These are phyloP conservation scores for Stagonosporopsis vannaccii DNA, from an alignment of 2,329 filamentous ascomycete species.

Conservation along the genomic window DNA sequence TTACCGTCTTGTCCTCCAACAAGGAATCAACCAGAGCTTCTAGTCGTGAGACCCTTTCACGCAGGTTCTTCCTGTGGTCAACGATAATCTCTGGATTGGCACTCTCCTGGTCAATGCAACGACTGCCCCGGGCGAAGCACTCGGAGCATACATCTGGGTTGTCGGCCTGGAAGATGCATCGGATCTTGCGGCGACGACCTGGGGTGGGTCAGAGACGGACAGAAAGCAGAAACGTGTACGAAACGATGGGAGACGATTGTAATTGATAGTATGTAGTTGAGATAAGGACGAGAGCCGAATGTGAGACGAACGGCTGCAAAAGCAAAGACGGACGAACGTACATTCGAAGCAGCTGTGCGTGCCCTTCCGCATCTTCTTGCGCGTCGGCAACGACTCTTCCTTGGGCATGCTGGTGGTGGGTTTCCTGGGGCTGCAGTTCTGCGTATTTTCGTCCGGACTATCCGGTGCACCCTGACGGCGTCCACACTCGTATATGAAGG, in stretches of 20 bases:
- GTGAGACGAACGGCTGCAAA: constrained; percentile 6
- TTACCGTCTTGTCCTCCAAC: constrained; percentile 45
- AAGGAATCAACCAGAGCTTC: constrained; percentile 51
- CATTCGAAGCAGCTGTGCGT: constrained; percentile 56
- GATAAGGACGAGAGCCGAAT: neutral
- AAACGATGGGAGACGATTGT: constrained; percentile 1
- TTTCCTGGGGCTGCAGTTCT: constrained; percentile 14
- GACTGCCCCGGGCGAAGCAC: constrained; percentile 55
- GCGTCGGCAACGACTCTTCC: constrained; percentile 42
- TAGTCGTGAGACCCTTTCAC: constrained; percentile 52
- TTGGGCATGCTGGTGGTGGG: constrained; percentile 43
- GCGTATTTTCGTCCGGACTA: constrained; percentile 30
- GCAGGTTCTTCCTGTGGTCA: constrained; percentile 53
- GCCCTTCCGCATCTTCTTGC: constrained; percentile 55
- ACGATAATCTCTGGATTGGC: constrained; percentile 50
- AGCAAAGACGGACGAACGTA: constrained; percentile 36
- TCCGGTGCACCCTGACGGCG: constrained; percentile 3
- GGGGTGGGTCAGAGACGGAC: constrained; percentile 31
- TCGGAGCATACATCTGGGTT: constrained; percentile 53
- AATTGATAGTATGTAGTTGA: constrained; percentile 11
- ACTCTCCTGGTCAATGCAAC: constrained; percentile 57
- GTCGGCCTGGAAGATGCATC: constrained; percentile 54
- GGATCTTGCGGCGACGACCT: constrained; percentile 60
- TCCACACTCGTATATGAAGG: constrained; percentile 9
- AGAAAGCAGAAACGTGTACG: neutral